A percentile compares a stretch with the other conserved stretches of the same genome.
phyloP scores from a whole-genome alignment of 495 filamentous ascomycete genomes.

The Aspergillus bridgeri region DNA sequence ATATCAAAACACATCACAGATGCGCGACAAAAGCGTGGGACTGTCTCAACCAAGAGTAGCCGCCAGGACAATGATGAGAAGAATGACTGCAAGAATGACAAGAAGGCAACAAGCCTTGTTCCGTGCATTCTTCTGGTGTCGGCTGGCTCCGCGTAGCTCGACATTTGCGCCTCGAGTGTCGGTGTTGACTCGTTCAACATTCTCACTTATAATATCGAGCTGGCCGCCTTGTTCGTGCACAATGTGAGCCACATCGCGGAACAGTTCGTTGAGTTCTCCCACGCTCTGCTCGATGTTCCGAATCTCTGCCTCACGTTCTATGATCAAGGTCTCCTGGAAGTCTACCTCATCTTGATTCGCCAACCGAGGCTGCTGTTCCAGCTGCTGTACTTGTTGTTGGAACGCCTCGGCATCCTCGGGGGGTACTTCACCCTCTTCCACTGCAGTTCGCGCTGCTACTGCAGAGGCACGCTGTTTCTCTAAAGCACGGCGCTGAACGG shows the following conservation, averaged over 20 bases:
- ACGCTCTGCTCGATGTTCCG: slow-evolving; percentile 95
- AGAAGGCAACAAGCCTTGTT: slow-evolving; percentile 91
- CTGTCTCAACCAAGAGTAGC: slow-evolving; percentile 58
- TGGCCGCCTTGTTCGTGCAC: slow-evolving; percentile 89
- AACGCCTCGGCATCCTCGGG: slow-evolving; percentile 26
- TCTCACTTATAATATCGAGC: slow-evolving; percentile 83
- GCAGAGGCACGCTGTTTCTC: slow-evolving; percentile 90
- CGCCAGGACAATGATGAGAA: slow-evolving; percentile 84
- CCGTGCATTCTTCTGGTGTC: slow-evolving; percentile 90
- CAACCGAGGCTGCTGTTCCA: slow-evolving; percentile 74
- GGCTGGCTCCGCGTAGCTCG: slow-evolving; percentile 75
- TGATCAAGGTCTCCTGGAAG: slow-evolving; percentile 93
- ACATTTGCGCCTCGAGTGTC: slow-evolving; percentile 80
- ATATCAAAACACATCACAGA: slow-evolving; percentile 15
- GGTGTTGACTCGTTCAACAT: slow-evolving; percentile 74
- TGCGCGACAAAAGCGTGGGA: slow-evolving; percentile 1
- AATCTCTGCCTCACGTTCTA: slow-evolving; percentile 94
- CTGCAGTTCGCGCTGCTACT: slow-evolving; percentile 69
- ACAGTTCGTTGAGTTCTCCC: slow-evolving; percentile 91
- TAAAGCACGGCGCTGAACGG: slow-evolving; percentile 78
- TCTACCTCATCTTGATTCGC: slow-evolving; percentile 94
- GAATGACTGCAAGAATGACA: slow-evolving; percentile 83
- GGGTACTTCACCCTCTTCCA: slow-evolving; percentile 51
- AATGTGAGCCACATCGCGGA: slow-evolving; percentile 94
- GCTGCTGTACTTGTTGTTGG: slow-evolving; percentile 60